Base-by-base conservation (phyloP, 805 yeast species). In the Metschnikowia colocasiae region DNA sequence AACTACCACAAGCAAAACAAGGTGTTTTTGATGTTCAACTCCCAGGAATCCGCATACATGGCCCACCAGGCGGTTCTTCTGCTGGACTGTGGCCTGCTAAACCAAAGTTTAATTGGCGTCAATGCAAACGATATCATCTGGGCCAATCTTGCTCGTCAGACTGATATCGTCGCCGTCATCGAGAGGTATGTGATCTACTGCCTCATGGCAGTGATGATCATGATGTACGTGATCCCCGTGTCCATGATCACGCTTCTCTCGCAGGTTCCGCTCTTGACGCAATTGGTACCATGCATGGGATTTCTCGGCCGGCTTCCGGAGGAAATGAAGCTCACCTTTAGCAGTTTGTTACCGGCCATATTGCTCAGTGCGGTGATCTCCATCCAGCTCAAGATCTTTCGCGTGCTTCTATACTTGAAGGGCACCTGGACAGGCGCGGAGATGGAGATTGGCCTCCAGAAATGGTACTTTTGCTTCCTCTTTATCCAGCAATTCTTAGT, bases 401-500 rank as follows among this genome's bases (percentile, higher is more conserved):
- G 85, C 48, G 60, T 66, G 47, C 62, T 87, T 23, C 74, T 85
- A 0, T 60, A 64, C 30, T 63, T 78, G 49, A 83, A 82, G 52
- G 85, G 88, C 3, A 75, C 71, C 29, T 67, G 80, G 33, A 81
- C 91, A 0, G 81, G 83, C 0, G 74, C 83, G 1, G 78, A 79
- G 47, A 63, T 83, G 7, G 90, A 90, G 59, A 45, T 79, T n/a
- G 86, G 83, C 52, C 73, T 85, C 13, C 96, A 89, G 54, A 70
- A 73, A 39, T 86, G 94, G 87, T 76, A 86, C 54, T 91, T 87
- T 64, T 71, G 80, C 0, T 90, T 90, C 59, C 68, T 85, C 42
- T 89, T 87, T 60, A 80, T 90, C 43, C 97, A 91, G 56, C 78
- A 89, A 35, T 90, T 91, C 55, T 64, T 91, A 38, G 92, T 90